Evolutionary conservation across 176 grass and related monocot genomes (phyloP).

Genomic region (Aechmea fasciata): DNA sequence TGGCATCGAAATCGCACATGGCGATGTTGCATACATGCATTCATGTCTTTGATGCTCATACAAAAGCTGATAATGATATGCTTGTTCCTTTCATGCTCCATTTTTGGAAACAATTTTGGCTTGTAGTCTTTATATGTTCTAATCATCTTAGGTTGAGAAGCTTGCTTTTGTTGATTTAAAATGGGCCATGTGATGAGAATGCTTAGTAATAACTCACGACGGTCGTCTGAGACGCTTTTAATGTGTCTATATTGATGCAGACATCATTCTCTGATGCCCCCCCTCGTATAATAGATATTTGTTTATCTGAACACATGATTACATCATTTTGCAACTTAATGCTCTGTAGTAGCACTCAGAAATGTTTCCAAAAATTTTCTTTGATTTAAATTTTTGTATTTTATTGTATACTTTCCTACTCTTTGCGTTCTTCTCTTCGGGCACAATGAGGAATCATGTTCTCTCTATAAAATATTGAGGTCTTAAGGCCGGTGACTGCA

Average conservation of each 20-base stretch:
- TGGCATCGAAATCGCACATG: too few relatives aligned
- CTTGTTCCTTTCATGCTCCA: too few relatives aligned
- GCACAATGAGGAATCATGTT: conserved; percentile 36
- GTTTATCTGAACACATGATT: background rate
- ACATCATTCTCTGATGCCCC: conserved; percentile 44
- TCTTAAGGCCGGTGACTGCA: conserved; percentile 15
- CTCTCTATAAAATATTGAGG: conserved; percentile 40
- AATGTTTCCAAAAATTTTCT: background rate
- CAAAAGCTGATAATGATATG: too few relatives aligned
- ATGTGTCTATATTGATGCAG: conserved; percentile 29
- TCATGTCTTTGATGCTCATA: too few relatives aligned
- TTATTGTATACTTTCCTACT: background rate
- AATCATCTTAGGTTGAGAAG: background rate
- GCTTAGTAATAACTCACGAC: conserved; percentile 27
- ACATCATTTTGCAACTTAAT: background rate
- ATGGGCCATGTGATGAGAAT: conserved; percentile 57
- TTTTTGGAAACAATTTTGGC: too few relatives aligned
- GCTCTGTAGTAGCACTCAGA: background rate
- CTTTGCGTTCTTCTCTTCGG: conserved; percentile 13
- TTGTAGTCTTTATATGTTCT: too few relatives aligned
- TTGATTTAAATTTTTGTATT: background rate
- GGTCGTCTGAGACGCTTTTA: conserved; percentile 29
- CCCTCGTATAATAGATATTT: background rate
- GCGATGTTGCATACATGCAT: too few relatives aligned
- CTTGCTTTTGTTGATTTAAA: background rate